Base-by-base conservation (phyloP, 2,329 filamentous ascomycete species). In the Aureobasidium sp. region DNA sequence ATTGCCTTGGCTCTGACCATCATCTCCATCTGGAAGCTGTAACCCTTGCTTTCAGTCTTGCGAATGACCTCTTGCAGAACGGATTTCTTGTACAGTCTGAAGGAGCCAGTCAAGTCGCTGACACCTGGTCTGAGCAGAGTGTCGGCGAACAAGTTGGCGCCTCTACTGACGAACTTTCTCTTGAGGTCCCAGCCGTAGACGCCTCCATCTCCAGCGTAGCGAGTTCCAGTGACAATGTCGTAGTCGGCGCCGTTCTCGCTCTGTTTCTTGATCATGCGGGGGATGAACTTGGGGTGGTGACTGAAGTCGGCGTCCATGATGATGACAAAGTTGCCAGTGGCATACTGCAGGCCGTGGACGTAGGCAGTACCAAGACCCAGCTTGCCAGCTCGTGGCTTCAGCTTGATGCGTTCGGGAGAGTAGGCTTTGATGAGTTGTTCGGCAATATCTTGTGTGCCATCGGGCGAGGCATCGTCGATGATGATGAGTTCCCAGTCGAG, bases 251-350 rank as follows among this genome's bases (percentile, higher is more conserved):
- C 86, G 66, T 81, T 87, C 61, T 80, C 78, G 75, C 85, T 83
- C 77, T 97, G 94, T 67, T 86, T 83, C 63, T 83, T 83, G 70
- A 99, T 90, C 91, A 99, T 97, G 72, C 87, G 82, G 59, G 92
- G 87, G 77, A 99, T 96, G 84, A 97, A 99, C 79, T 97, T 99
- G 73, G 94, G 94, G 81, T 99, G 94, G 80, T 99, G 94, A 69
- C 86, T 91, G 83, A 99, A 99, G 79, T 99, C 94, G 77, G 95
- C 94, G 80, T 99, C 94, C 94, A 99, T 99, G 83, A 99, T 99
- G 81, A 99, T 90, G 73, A 99, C 90, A 73, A 86, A 97, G 83
- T 95, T 97, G 70, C 94, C 94, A 27, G 86, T 91, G 29, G 83
- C 88, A 73, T 89, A 97, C 75, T 96, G 85, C 64, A 99, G 83